A percentile compares a stretch with the other conserved stretches of the same genome.
These are phyloP conservation scores for Elsinoe necatrix DNA, from an alignment of 2,329 filamentous ascomycete species.

Conservation along the genomic window DNA sequence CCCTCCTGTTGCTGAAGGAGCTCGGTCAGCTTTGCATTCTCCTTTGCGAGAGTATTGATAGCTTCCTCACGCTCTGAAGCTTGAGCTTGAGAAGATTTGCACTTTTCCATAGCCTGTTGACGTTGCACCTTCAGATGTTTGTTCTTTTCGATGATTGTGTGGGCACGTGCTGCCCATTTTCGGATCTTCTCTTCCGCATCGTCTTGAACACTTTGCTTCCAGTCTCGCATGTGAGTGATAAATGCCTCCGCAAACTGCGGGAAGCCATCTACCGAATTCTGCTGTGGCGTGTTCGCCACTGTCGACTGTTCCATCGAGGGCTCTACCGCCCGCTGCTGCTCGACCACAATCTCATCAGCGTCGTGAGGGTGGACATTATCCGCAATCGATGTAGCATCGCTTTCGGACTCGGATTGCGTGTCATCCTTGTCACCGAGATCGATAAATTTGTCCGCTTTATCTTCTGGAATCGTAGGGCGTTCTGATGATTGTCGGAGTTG, in stretches of 20 bases:
- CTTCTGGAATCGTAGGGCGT: too few species aligned
- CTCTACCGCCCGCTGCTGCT: not conserved
- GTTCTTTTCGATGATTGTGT: not conserved
- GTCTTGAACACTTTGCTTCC: not conserved
- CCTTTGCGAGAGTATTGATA: not conserved
- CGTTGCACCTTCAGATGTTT: not conserved
- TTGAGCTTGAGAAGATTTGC: not conserved
- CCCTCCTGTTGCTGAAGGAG: not conserved
- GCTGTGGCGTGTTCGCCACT: not conserved
- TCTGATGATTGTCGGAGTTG: too few species aligned
- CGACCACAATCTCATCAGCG: too few species aligned
- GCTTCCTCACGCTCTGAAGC: not conserved
- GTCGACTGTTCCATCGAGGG: not conserved
- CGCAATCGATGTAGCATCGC: too few species aligned
- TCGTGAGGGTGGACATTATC: too few species aligned
- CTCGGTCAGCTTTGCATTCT: not conserved
- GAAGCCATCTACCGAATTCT: not conserved
- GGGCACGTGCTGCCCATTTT: not conserved
- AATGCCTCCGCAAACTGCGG: not conserved
- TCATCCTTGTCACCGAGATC: too few species aligned
- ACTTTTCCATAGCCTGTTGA: not conserved
- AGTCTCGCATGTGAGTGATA: not conserved
- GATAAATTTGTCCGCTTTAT: too few species aligned
- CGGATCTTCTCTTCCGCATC: not conserved
- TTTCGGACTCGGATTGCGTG: too few species aligned